Evolutionary conservation across 208 protist species (phyloP), one percentile per base, ranked within the genome.

Genomic region (Polymyxa betae): DNA sequence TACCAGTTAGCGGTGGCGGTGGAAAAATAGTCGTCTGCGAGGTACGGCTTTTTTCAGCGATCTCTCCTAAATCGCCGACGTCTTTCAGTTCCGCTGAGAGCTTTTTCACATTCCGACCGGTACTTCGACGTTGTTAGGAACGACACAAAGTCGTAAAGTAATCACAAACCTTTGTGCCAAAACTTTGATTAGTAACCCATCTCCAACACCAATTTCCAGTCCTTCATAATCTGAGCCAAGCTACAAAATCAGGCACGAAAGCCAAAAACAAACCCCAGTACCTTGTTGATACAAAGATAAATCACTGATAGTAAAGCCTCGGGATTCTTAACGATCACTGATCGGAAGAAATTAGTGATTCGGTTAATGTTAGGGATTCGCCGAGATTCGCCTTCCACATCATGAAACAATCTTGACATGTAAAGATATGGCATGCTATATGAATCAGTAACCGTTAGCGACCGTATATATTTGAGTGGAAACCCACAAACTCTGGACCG

Each of bases 281-380:
- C 35, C 68, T 88, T 90, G 68, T 91, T 91, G 16, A 64, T 43
- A 24, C 78, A 91, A 10, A 91, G 90, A 52, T 91, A 91, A 41
- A 91, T 64, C 10, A 46, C 38, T 20, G 60, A 29, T 16, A 41
- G 12, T 38, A 91, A 68, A 88, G 38, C 35, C 40, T 88, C 77
- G 41, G 90, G 90, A 10, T 16, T 91, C 68, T 60, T 91, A 32
- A 32, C 90, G 38, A 91, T 88, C 38, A 91, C 68, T 16, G 68
- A 90, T 38, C 90, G 45, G 5, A 91, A n/a, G 40, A 90, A 88
- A 90, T 91, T 90, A 0, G 90, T 77, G 10, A 91, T 43, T 10
- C 88, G 20, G 68, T 77, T 41, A 10, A 77, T 90, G 12, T 90
- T 90, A 16, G 60, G 35, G 5, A 90, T 40, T 10, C 89, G 38